Evolutionary conservation across 192 early-diverging fungal species (phyloP).

Genomic region (Bifiguratus adelaidae): DNA sequence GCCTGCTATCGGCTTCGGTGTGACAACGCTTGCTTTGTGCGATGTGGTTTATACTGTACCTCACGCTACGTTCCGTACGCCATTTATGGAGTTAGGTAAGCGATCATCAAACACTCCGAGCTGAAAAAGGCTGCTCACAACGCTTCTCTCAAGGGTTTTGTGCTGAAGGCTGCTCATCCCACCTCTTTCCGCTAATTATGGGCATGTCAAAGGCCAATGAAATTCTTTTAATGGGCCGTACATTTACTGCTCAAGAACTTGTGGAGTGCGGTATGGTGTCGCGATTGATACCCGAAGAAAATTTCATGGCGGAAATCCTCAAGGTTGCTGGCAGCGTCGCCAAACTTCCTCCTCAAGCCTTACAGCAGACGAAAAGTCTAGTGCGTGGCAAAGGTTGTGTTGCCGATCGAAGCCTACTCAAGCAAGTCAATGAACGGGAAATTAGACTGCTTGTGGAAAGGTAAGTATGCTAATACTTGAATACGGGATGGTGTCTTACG

Average conservation of each 20-base stretch:
- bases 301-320: conserved; percentile 34
- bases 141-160: conserved; percentile 54
- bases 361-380: conserved; percentile 42
- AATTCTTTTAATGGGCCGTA: conserved; percentile 49
- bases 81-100: conserved; percentile 61
- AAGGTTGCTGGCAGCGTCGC: conserved; percentile 34
- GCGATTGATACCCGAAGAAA: conserved; percentile 35
- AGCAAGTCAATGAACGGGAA: conserved; percentile 38
- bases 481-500: no score
- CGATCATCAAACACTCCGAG: neutral
- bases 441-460: conserved; percentile 38
- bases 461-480: no score
- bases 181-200: conserved; percentile 57
- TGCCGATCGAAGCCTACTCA: conserved; percentile 28
- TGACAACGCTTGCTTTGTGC: conserved; percentile 53
- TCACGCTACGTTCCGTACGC: conserved; percentile 56
- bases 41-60: conserved; percentile 57
- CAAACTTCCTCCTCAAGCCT: conserved; percentile 39
- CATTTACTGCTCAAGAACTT: conserved; percentile 45
- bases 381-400: no score
- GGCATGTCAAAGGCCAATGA: conserved; percentile 55
- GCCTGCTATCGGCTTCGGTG: conserved; percentile 56
- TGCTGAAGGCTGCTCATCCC: conserved; percentile 61
- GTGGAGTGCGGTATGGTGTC: conserved; percentile 41
- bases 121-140: neutral